phyloP scores from a whole-genome alignment of 108 stramenopile species.

The Cyclotella cryptica region DNA sequence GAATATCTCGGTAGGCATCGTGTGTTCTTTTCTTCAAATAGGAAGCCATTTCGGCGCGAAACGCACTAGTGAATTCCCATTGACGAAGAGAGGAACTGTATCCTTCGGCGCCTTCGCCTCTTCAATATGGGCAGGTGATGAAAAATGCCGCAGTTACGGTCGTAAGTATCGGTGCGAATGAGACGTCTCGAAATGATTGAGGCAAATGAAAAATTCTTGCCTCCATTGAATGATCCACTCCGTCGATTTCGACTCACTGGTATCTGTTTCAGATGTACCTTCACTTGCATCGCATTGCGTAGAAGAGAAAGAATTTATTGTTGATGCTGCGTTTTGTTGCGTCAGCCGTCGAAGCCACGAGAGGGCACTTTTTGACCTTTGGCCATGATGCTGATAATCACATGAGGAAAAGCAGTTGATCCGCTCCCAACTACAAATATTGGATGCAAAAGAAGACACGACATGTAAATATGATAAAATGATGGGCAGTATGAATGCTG shows the following conservation, averaged over 20 bases:
- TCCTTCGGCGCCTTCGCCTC: slow-evolving; percentile 54
- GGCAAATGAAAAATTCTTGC: slow-evolving; percentile 12
- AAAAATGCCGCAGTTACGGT: background rate
- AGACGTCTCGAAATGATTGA: background rate
- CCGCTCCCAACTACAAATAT: too few species aligned
- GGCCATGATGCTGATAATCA: too few species aligned
- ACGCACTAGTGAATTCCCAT: slow-evolving; percentile 50
- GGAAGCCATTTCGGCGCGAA: slow-evolving; percentile 39
- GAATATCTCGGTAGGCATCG: too few species aligned
- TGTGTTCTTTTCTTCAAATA: slow-evolving; percentile 8
- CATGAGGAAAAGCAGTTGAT: too few species aligned
- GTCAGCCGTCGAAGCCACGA: too few species aligned
- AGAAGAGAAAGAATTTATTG: too few species aligned
- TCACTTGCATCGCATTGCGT: too few species aligned
- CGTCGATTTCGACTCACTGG: background rate
- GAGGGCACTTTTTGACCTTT: too few species aligned
- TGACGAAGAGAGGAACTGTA: slow-evolving; percentile 46
- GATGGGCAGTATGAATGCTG: too few species aligned
- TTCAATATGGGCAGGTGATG: background rate
- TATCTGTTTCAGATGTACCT: background rate
- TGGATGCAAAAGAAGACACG: too few species aligned
- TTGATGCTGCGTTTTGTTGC: too few species aligned
- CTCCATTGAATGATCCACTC: slow-evolving; percentile 48
- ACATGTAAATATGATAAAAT: too few species aligned
- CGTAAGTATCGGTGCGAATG: background rate